Evolutionary conservation across 176 grass and related monocot genomes (phyloP), one percentile per base, ranked within the genome.

Genomic region (Juncus effusus): DNA sequence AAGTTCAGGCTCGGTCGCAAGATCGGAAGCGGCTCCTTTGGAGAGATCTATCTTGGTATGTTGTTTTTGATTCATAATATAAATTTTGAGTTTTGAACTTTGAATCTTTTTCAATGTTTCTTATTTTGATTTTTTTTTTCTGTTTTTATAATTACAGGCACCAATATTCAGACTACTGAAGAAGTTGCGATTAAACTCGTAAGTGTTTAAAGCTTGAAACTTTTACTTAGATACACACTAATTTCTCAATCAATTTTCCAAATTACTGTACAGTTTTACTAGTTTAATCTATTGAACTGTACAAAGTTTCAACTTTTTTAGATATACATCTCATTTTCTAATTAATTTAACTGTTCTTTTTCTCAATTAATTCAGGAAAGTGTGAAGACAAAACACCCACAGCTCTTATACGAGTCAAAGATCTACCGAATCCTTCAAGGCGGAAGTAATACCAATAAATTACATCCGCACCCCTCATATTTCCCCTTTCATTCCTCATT

Each of bases 121-220:
- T 47, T 15, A 42, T 8, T 57, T 56, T 38, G 8, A 54, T 72
- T 61, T 8, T 7, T 62, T 62, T 2, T 50, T 82, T 35, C 59
- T 40, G 58, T 9, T 65, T 10, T 72, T 9, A 6, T 10, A 61
- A 68, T 10, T 65, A 36, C 54, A 96, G 93, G 93, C 59, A 96
- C 87, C 56, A 96, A 96, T 81, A 80, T 91, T 61, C 88, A 91
- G 80, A 96, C 93, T 64, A 96, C 90, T 72, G 93, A 96, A 81
- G 93, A 96, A 70, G 88, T 96, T 67, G 93, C 88, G 67, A 91
- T 96, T 83, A 96, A 96, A 79, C 87, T 96, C 80, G 93, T 96
- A 59, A 39, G 87, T 86, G 11, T 16, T 28, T 16, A 61, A 71
- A 47, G 40, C 12, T 40, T 2, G 14, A 39, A 59, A 40, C 51